A percentile compares a stretch with the other conserved stretches of the same genome.
Conservation (phyloP, 2,329 filamentous ascomycete species). For the Monilinia polystroma region DNA sequence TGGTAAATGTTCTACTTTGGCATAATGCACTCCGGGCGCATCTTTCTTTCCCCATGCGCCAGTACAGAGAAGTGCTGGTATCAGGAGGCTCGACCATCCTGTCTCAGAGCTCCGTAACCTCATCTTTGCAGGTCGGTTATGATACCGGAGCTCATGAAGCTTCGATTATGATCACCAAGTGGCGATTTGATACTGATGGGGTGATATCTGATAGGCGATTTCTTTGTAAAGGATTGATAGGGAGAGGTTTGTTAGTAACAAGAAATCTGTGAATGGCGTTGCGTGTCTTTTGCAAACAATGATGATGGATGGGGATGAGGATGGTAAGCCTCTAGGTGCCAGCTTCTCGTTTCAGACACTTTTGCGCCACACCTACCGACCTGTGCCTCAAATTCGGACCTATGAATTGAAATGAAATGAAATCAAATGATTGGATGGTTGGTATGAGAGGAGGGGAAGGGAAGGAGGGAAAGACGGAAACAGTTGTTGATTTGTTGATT, state of each 20-base stretch:
- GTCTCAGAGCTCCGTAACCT: conserved; percentile 35
- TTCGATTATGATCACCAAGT: conserved; percentile 32
- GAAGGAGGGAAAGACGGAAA: no score
- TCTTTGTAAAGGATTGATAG: background rate
- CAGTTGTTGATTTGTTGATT: no score
- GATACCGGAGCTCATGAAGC: conserved; percentile 38
- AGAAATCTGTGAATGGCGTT: conserved; percentile 13
- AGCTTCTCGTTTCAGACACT: conserved; percentile 21
- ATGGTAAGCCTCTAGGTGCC: background rate
- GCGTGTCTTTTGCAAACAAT: conserved; percentile 24
- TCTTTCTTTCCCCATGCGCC: conserved; percentile 39
- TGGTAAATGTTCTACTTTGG: conserved; percentile 65
- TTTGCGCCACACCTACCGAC: conserved; percentile 10
- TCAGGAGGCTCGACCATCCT: conserved; percentile 38
- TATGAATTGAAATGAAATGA: conserved; percentile 7
- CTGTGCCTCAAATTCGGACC: conserved; percentile 20
- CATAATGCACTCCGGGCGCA: conserved; percentile 63
- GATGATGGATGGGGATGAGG: conserved; percentile 5
- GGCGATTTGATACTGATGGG: conserved; percentile 18
- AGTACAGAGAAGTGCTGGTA: conserved; percentile 35
- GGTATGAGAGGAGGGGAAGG: background rate
- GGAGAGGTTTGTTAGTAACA: background rate
- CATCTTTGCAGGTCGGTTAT: conserved; percentile 37
- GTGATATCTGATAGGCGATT: background rate
- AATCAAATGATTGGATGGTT: background rate